Evolutionary conservation across 805 yeast genomes (phyloP).

Genomic region (Starmerella asiatica): DNA sequence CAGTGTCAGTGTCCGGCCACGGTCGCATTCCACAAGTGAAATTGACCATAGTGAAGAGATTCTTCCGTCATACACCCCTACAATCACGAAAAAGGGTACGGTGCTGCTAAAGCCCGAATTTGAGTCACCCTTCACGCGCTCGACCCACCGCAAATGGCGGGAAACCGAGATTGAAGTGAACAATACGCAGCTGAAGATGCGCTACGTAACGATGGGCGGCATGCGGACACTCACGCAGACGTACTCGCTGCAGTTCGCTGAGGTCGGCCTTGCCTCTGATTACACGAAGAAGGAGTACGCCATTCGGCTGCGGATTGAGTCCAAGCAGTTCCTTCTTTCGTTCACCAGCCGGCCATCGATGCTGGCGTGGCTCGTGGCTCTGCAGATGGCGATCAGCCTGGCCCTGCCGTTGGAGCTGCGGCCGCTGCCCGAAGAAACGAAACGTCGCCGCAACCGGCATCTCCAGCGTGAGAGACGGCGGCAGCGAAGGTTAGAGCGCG

Average conservation of each 20-base stretch:
- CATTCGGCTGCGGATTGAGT: slow-evolving; percentile 58
- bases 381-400: slow-evolving; percentile 65
- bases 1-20: no score
- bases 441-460: slow-evolving; percentile 15
- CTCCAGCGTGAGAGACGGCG: slow-evolving; percentile 11
- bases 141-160: slow-evolving; percentile 60
- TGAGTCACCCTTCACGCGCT: slow-evolving; percentile 60
- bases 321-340: slow-evolving; percentile 63
- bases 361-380: slow-evolving; percentile 63
- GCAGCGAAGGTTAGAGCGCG: not conserved
- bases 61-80: slow-evolving; percentile 55
- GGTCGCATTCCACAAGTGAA: no score
- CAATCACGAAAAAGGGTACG: slow-evolving; percentile 46
- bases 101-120: slow-evolving; percentile 60
- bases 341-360: slow-evolving; percentile 50
- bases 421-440: slow-evolving; percentile 47
- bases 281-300: slow-evolving; percentile 42
- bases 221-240: slow-evolving; percentile 17
- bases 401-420: slow-evolving; percentile 63
- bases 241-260: slow-evolving; percentile 73
- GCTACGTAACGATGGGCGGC: slow-evolving; percentile 27
- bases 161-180: slow-evolving; percentile 57
- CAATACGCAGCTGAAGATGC: slow-evolving; percentile 73
- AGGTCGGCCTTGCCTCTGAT: slow-evolving; percentile 74
- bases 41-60: no score